Conservation (phyloP, 202 grass and related monocot genomes). For the Cymbopogon flexuosus region DNA sequence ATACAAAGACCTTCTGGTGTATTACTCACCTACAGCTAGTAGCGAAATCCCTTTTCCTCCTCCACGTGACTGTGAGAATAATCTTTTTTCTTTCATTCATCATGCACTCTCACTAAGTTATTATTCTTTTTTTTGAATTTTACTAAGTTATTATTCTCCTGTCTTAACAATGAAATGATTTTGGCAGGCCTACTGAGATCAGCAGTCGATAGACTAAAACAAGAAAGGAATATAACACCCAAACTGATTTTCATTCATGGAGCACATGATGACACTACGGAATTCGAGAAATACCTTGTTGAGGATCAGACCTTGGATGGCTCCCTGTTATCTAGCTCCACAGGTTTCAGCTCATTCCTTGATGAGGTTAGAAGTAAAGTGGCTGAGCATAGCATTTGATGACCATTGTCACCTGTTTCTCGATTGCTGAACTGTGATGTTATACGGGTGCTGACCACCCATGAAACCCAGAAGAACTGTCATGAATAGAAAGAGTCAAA, state of each 20-base stretch:
- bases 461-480: background rate
- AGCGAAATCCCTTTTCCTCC: slow-evolving; percentile 53
- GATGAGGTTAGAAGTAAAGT: slow-evolving; percentile 44
- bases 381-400: slow-evolving; percentile 29
- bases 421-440: background rate
- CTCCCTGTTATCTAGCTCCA: slow-evolving; percentile 11
- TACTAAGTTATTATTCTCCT: background rate
- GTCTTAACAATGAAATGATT: background rate
- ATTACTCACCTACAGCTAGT: slow-evolving; percentile 52
- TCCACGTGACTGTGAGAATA: slow-evolving; percentile 60
- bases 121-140: no score
- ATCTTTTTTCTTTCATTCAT: background rate
- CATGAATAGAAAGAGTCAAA: background rate
- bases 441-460: background rate
- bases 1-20: slow-evolving; percentile 61
- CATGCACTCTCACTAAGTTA: background rate
- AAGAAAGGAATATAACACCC: slow-evolving; percentile 62
- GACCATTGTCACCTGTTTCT: background rate
- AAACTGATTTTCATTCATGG: slow-evolving; percentile 54
- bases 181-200: slow-evolving; percentile 52
- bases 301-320: slow-evolving; percentile 54
- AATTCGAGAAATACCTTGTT: slow-evolving; percentile 55
- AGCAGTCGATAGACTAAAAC: slow-evolving; percentile 53
- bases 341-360: slow-evolving; percentile 53
- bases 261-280: slow-evolving; percentile 46